Evolutionary conservation across 164 flowering plant genomes (phyloP), one percentile per base, ranked within the genome.

Genomic region (Aristolochia contorta): DNA sequence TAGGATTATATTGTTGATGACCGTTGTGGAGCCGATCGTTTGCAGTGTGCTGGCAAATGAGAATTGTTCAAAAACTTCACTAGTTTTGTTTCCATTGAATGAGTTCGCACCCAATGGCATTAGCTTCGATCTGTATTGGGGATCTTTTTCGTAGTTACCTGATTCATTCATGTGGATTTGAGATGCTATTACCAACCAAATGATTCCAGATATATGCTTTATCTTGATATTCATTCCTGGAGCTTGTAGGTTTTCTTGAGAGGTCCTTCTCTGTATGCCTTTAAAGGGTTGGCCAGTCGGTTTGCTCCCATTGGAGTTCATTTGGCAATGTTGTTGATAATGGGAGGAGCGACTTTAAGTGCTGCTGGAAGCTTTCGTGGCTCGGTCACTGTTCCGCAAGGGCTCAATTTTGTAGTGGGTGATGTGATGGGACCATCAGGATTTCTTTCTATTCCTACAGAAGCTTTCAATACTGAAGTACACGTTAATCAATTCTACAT

Each of bases 231-330:
- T 19, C 13, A 7, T 23, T 61, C 20, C 12, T 61, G 33, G 20
- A 12, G 47, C 25, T 22, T 46, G 25, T 58, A 93, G 98, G 96
- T 93, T 16, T 93, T 89, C 72, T 57, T 79, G 66, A 90, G 87
- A 74, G 96, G 98, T 18, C 89, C 97, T 47, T 75, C 82, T 23
- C 72, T 93, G 54, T 90, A 93, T 78, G 98, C 98, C 47, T 93
- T 87, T 64, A 89, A 77, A 73, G 98, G 98, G 47, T 56, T 93
- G 73, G 94, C 91, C 49, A 94, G 98, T 67, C 77, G 98, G 33
- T 80, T 86, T 72, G 97, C 98, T 12, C 97, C 98, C 5, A 86
- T 93, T 61, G 98, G 97, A 57, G 98, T 93, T 20, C 98, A 89
- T 71, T 57, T 93, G 32, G 92, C 98, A 13, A 84, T 93, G 93